phyloP scores from a whole-genome alignment of 805 yeast genomes.

The Starmerella floricola region DNA sequence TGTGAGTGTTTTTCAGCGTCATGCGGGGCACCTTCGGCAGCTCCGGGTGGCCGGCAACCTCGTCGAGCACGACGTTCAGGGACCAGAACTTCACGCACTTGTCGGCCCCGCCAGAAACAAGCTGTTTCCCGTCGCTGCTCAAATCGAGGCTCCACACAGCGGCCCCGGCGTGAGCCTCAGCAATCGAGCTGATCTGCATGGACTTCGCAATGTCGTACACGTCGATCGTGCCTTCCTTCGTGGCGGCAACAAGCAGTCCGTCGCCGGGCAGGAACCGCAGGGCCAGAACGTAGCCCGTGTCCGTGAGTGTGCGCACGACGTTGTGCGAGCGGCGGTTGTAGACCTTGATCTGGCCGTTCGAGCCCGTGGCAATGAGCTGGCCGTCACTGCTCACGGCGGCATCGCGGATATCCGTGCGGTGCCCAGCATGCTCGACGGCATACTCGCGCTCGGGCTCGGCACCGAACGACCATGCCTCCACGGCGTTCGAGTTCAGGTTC shows the following conservation, averaged over 20 bases:
- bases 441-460: slow-evolving; percentile 28
- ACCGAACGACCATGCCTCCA: slow-evolving; percentile 50
- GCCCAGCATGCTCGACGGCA: slow-evolving; percentile 68
- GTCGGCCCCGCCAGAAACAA: slow-evolving; percentile 91
- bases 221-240: slow-evolving; percentile 74
- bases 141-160: slow-evolving; percentile 88
- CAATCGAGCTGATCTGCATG: slow-evolving; percentile 49
- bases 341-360: slow-evolving; percentile 76
- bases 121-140: slow-evolving; percentile 68
- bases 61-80: slow-evolving; percentile 49
- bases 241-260: slow-evolving; percentile 71
- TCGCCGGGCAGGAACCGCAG: slow-evolving; percentile 86
- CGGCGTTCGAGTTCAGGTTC: slow-evolving; percentile 58
- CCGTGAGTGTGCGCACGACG: slow-evolving; percentile 73
- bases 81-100: slow-evolving; percentile 85
- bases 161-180: slow-evolving; percentile 62
- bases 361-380: slow-evolving; percentile 72
- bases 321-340: slow-evolving; percentile 69
- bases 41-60: slow-evolving; percentile 52
- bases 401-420: slow-evolving; percentile 78
- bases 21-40: slow-evolving; percentile 39
- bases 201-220: slow-evolving; percentile 80
- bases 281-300: slow-evolving; percentile 71
- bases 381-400: slow-evolving; percentile 72
- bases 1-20: slow-evolving; percentile 59